Conservation (phyloP, 768 basidiomycete genomes). For the Mycena vulgaris region DNA sequence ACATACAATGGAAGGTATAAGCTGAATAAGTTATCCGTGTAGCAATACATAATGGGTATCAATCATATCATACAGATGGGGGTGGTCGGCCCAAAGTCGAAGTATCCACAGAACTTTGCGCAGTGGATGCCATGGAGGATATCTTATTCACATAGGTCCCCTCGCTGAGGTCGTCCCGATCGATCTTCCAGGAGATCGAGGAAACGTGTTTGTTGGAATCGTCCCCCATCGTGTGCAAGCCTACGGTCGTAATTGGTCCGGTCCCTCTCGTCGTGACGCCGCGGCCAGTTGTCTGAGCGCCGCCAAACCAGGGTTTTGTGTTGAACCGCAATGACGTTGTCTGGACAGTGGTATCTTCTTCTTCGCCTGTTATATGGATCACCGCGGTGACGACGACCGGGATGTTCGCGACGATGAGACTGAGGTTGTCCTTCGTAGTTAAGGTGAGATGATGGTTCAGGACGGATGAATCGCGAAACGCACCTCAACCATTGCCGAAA, state of each 20-base stretch:
- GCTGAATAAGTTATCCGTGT: background rate
- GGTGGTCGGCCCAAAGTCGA: background rate
- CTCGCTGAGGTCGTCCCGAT: background rate
- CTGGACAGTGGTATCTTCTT: background rate
- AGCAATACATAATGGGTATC: background rate
- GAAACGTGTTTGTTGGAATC: background rate
- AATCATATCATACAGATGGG: background rate
- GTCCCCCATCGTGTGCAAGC: background rate
- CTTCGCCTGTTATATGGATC: constrained; percentile 32
- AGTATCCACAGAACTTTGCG: background rate
- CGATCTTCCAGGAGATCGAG: background rate
- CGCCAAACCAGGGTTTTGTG: constrained; percentile 18
- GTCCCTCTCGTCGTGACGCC: background rate
- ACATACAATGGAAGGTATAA: no score
- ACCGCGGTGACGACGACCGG: constrained; percentile 55
- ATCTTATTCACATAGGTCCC: background rate
- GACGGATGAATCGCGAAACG: background rate
- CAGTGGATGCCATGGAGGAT: background rate
- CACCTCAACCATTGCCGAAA: constrained; percentile 63
- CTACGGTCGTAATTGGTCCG: background rate
- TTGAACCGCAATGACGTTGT: constrained; percentile 23
- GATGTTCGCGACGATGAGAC: constrained; percentile 57
- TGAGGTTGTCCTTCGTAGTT: constrained; percentile 48
- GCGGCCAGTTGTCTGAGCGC: background rate
- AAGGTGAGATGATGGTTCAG: no score